These are phyloP conservation scores for Paspalum notatum DNA, from an alignment of 176 grass and related monocot genomes.

Conservation along the genomic window DNA sequence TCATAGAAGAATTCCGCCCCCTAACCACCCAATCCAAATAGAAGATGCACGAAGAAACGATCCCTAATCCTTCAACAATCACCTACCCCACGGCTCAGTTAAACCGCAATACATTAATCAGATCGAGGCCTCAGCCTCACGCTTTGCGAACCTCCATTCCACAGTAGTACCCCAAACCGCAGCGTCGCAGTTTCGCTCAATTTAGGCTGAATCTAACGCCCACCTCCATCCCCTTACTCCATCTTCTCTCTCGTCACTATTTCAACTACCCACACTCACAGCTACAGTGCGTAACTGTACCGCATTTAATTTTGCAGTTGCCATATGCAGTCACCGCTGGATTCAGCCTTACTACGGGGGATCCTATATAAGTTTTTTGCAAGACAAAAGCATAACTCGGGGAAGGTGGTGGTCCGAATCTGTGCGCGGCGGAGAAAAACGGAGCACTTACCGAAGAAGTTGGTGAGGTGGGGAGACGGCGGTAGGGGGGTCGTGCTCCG, in stretches of 20 bases:
- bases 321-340: no score
- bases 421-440: background rate
- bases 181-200: background rate
- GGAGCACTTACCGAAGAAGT: slow-evolving; percentile 42
- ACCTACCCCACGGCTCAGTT: background rate
- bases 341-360: background rate
- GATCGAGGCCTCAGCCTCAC: background rate
- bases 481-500: background rate
- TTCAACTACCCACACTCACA: no score
- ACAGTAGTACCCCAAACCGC: background rate
- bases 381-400: background rate
- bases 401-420: slow-evolving; percentile 1
- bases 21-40: background rate
- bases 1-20: background rate
- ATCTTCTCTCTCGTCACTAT: no score
- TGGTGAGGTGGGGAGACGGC: slow-evolving; percentile 35
- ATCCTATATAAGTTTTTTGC: background rate
- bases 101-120: background rate
- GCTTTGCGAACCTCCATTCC: background rate
- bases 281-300: no score
- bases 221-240: no score
- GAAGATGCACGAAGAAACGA: background rate
- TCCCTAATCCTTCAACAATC: background rate
- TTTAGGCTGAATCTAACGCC: no score
- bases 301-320: no score